Conservation (phyloP, 768 basidiomycete species). For the Sporobolomyces roseus region DNA sequence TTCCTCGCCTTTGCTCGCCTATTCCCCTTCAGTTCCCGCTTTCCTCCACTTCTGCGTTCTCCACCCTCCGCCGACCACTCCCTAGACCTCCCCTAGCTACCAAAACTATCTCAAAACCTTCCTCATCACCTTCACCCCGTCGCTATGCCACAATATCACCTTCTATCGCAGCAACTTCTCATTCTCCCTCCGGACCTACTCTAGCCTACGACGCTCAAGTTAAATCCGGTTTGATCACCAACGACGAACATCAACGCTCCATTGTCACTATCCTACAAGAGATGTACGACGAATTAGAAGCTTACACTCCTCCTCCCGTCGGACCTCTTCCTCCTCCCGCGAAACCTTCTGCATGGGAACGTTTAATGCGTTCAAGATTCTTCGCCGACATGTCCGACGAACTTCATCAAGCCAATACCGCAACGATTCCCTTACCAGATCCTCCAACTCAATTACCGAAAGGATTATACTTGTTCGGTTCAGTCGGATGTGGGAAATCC, state of each 20-base stretch:
- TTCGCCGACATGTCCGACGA: constrained; percentile 26
- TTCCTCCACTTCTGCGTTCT: not conserved
- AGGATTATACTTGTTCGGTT: constrained; percentile 90
- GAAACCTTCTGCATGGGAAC: constrained; percentile 43
- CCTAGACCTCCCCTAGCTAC: no score
- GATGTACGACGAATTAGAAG: constrained; percentile 66
- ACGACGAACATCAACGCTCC: constrained; percentile 76
- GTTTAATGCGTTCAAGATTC: constrained; percentile 37
- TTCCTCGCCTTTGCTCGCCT: not conserved
- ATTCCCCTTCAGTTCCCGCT: not conserved
- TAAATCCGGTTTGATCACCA: constrained; percentile 57
- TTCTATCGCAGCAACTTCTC: not conserved
- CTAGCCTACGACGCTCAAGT: constrained; percentile 55
- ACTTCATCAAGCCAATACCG: constrained; percentile 26
- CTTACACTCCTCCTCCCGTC: constrained; percentile 68
- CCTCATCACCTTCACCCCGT: not conserved
- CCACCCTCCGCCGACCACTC: not conserved
- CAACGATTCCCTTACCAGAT: constrained; percentile 23
- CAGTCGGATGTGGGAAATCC: constrained; percentile 94
- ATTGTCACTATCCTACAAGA: constrained; percentile 79
- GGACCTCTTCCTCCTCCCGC: constrained; percentile 49
- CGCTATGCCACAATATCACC: not conserved
- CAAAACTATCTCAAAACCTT: not conserved
- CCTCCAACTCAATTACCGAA: constrained; percentile 60
- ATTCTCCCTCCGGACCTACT: constrained; percentile 30